These are phyloP conservation scores for Simplicillium aogashimaense DNA, from an alignment of 2,329 filamentous ascomycete species.

Conservation along the genomic window DNA sequence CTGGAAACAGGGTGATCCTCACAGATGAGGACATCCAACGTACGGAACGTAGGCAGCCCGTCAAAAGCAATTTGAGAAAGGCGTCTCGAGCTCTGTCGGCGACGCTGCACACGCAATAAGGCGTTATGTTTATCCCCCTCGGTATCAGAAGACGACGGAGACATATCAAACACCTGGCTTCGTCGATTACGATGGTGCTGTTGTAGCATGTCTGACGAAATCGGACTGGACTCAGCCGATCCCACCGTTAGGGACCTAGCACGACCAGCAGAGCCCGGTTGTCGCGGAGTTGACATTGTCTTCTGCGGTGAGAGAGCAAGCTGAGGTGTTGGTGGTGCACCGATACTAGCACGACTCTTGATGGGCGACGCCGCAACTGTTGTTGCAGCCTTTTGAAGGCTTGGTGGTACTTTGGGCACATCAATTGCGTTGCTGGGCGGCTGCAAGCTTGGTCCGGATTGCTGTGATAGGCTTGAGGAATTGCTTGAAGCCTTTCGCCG, in stretches of 20 bases:
- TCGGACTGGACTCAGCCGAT: constrained; percentile 80
- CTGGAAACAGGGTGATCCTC: constrained; percentile 96
- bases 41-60: constrained; percentile 78
- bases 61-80: constrained; percentile 84
- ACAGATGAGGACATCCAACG: constrained; percentile 88
- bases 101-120: constrained; percentile 80
- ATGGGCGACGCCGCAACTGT: constrained; percentile 44
- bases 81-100: constrained; percentile 89
- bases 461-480: constrained; percentile 73
- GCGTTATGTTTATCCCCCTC: constrained; percentile 89
- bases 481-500: constrained; percentile 88
- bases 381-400: constrained; percentile 50
- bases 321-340: constrained; percentile 24
- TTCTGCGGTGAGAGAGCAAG: constrained; percentile 55
- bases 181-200: constrained; percentile 76
- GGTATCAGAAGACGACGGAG: constrained; percentile 94
- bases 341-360: constrained; percentile 39
- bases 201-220: constrained; percentile 58
- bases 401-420: constrained; percentile 51
- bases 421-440: constrained; percentile 60
- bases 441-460: constrained; percentile 59
- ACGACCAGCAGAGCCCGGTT: constrained; percentile 56
- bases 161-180: constrained; percentile 93
- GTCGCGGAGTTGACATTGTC: constrained; percentile 47
- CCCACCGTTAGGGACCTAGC: constrained; percentile 87